Base-by-base conservation (phyloP, 2,329 filamentous ascomycete genomes). In the Calcarisporium arbuscula region DNA sequence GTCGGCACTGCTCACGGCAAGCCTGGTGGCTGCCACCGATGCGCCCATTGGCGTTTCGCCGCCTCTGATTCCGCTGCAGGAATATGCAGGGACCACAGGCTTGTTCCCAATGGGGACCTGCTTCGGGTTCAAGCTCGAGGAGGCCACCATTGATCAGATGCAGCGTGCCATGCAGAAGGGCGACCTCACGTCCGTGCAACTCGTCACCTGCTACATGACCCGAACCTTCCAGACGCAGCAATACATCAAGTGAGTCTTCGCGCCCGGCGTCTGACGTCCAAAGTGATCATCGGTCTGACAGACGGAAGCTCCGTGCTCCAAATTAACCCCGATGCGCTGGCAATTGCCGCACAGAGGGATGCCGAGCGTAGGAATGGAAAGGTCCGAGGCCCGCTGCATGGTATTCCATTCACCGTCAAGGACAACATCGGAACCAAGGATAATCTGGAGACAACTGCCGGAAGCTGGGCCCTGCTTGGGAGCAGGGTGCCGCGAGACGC, bases 351-450 rank as follows among this genome's bases (percentile, higher is more conserved):
- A 5, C 50, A 62, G 11, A 62, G 78, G 19, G 83, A 88, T 46
- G 52, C 50, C 0, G 81, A 87, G 56, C 70, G 82, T 14, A 50
- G 53, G 10, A 48, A 58, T 2, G 78, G 78, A 17, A 63, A 60
- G 25, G 54, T 78, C 8, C 70, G 79, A n/a, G 72, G 81, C 2
- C 75, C 76, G 1, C 65, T 89, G 2, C 83, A 88, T 52, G 83
- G 83, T 4, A 84, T 89, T 28, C 83, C 84, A 0, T 84, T 84
- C 52, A 64, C 82, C 3, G 73, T 86, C 43, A 88, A 88, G 57
- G 82, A 88, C 51, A 82, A 81, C 50, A 81, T 85, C 35, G 78
- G 68, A 17, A 77, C 72, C 8, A 77, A 76, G 43, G 82, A 86
- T 52, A 70, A 70, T 33, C 74, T 88, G 70, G 72, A 87, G 51